phyloP scores from a whole-genome alignment of 1,284 basidiomycete species.

The Cryptococcus hybrid region DNA sequence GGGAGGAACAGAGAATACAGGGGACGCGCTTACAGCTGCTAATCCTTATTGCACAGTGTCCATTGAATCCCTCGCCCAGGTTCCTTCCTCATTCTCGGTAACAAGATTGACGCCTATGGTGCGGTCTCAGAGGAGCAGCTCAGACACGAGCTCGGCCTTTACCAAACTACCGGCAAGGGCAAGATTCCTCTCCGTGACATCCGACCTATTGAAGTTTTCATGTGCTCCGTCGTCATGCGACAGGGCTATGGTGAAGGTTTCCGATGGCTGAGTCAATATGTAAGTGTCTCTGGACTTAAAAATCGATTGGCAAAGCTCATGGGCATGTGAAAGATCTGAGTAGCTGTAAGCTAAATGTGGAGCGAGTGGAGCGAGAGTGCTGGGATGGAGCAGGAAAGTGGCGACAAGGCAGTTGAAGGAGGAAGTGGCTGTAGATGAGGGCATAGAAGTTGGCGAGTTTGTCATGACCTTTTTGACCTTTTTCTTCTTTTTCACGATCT shows the following conservation, averaged over 20 bases:
- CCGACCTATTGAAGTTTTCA: conserved; percentile 98
- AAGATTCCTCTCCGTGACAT: conserved; percentile 96
- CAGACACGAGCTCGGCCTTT: conserved; percentile 90
- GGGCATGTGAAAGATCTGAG: too few relatives aligned
- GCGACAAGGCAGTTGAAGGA: too few relatives aligned
- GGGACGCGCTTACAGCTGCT: background rate
- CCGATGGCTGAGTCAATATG: conserved; percentile 98
- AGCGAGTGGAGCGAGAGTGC: too few relatives aligned
- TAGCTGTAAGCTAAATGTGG: too few relatives aligned
- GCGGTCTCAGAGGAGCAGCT: conserved; percentile 98
- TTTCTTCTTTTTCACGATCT: too few relatives aligned
- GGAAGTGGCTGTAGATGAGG: too few relatives aligned
- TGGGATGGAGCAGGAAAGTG: too few relatives aligned
- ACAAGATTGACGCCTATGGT: conserved; percentile 99
- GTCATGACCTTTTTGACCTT: too few relatives aligned
- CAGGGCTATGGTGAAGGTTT: conserved; percentile 99
- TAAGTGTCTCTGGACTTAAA: conserved; percentile 47
- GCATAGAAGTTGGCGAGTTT: too few relatives aligned
- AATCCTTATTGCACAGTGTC: conserved; percentile 33
- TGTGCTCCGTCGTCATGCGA: conserved; percentile 99
- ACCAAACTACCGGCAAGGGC: conserved; percentile 99
- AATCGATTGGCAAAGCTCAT: too few relatives aligned
- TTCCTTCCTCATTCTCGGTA: conserved; percentile 97
- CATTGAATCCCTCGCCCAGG: conserved; percentile 91
- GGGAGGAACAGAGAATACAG: background rate